Conservation (phyloP, 495 filamentous ascomycete genomes). For the Talaromyces proteolyticus region DNA sequence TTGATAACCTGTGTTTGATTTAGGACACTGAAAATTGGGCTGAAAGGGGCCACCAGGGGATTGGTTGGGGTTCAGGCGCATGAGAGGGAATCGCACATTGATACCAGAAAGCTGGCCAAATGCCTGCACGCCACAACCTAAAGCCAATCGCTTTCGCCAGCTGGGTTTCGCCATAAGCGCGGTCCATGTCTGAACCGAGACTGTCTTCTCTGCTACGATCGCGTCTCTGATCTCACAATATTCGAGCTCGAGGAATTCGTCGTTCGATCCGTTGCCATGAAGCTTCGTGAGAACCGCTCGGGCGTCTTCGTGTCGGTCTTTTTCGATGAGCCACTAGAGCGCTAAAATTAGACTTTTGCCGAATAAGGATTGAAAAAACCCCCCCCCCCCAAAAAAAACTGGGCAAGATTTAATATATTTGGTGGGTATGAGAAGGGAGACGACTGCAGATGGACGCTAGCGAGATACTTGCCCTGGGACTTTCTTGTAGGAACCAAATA, state of each 20-base stretch:
- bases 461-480: too few species aligned
- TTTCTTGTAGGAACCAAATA: slow-evolving; percentile 47
- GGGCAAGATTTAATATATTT: too few species aligned
- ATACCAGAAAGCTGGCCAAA: slow-evolving; percentile 47
- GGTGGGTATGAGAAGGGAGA: too few species aligned
- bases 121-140: slow-evolving; percentile 46
- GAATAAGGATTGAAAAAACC: too few species aligned
- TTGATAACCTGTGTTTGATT: slow-evolving; percentile 1
- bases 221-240: slow-evolving; percentile 37
- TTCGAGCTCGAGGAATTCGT: slow-evolving; percentile 37
- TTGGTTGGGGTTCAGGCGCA: too few species aligned
- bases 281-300: slow-evolving; percentile 34
- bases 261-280: slow-evolving; percentile 36
- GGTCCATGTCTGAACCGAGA: slow-evolving; percentile 31
- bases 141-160: slow-evolving; percentile 41
- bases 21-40: too few species aligned
- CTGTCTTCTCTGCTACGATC: slow-evolving; percentile 30
- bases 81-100: slow-evolving; percentile 22
- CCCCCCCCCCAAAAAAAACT: too few species aligned
- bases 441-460: too few species aligned
- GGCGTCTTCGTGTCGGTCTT: slow-evolving; percentile 38
- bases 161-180: slow-evolving; percentile 34
- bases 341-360: too few species aligned
- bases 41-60: too few species aligned
- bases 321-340: slow-evolving; percentile 49